A percentile compares a stretch with the other conserved stretches of the same genome.
Evolutionary conservation across 768 basidiomycete species (phyloP).

Genomic region (Tubosaeta brunneosetosa): DNA sequence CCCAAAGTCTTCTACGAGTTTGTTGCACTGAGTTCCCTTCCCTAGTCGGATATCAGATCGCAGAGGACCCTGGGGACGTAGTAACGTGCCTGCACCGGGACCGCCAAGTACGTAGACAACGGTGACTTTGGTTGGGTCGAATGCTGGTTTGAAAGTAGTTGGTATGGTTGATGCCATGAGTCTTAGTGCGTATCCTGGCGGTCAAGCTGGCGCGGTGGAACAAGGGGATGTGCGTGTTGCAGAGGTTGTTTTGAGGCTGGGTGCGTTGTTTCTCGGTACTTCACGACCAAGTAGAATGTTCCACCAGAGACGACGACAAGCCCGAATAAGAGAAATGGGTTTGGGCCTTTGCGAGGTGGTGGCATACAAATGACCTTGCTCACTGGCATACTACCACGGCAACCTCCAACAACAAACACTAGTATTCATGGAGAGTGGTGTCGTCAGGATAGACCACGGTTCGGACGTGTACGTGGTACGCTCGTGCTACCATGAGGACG

Average conservation of each 20-base stretch:
- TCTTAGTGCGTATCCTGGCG: constrained; percentile 16
- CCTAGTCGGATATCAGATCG: constrained; percentile 42
- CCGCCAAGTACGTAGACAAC: constrained; percentile 97
- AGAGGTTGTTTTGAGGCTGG: constrained; percentile 60
- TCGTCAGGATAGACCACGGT: constrained; percentile 55
- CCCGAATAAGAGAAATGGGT: constrained; percentile 58
- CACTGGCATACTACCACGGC: background rate
- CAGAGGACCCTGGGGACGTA: constrained; percentile 2
- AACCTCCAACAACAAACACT: background rate
- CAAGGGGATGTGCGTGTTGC: constrained; percentile 60
- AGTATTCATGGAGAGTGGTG: constrained; percentile 37
- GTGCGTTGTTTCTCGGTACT: constrained; percentile 49
- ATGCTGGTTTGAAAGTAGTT: constrained; percentile 29
- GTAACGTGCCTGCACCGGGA: constrained; percentile 78
- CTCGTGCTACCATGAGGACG: constrained; percentile 61
- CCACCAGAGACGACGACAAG: constrained; percentile 54
- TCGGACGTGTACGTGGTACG: constrained; percentile 59
- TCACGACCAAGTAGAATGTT: constrained; percentile 52
- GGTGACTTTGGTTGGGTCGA: constrained; percentile 68
- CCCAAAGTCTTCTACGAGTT: constrained; percentile 75
- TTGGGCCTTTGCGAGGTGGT: constrained; percentile 41
- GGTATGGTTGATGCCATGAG: constrained; percentile 14
- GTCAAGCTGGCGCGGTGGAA: constrained; percentile 49
- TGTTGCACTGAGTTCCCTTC: constrained; percentile 92
- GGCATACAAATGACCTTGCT: constrained; percentile 9